Conservation (phyloP, 306 rosid species). For the Gillenia trifoliata region DNA sequence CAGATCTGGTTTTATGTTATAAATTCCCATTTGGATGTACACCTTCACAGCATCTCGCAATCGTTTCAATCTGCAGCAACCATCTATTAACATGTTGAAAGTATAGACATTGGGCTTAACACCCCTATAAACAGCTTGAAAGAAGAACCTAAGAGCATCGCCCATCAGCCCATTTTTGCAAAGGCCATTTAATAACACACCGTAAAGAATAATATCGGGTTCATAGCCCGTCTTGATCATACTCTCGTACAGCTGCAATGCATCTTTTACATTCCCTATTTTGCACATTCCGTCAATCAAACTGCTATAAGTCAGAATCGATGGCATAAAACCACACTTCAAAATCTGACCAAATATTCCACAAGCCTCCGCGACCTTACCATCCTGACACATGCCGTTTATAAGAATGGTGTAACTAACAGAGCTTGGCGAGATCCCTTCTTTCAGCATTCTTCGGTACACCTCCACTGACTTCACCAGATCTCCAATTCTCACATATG, state of each 20-base stretch:
- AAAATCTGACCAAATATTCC: slow-evolving; percentile 19
- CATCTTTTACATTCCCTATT: slow-evolving; percentile 25
- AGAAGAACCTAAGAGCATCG: slow-evolving; percentile 27
- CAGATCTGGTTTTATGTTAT: slow-evolving; percentile 19
- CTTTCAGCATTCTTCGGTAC: slow-evolving; percentile 16
- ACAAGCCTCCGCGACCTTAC: slow-evolving; percentile 15
- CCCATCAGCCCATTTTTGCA: slow-evolving; percentile 20
- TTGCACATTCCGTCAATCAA: slow-evolving; percentile 28
- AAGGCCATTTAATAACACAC: slow-evolving; percentile 25
- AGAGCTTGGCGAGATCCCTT: slow-evolving; percentile 20
- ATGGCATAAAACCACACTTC: slow-evolving; percentile 18
- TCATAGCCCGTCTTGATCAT: slow-evolving; percentile 17
- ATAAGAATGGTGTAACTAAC: slow-evolving; percentile 32
- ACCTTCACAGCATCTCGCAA: slow-evolving; percentile 22
- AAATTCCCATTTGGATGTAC: slow-evolving; percentile 11
- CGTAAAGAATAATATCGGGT: slow-evolving; percentile 18
- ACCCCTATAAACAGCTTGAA: slow-evolving; percentile 20
- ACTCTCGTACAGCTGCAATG: slow-evolving; percentile 5
- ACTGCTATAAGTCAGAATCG: slow-evolving; percentile 23
- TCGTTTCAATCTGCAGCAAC: slow-evolving; percentile 25
- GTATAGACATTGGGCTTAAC: slow-evolving; percentile 20
- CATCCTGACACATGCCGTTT: slow-evolving; percentile 15
- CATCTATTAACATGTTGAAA: slow-evolving; percentile 27
- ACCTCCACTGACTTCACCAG: slow-evolving; percentile 13
- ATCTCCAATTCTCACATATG: slow-evolving; percentile 25